phyloP scores from a whole-genome alignment of 371 early-diverging fungal genomes.

The Umbelopsis sp. region DNA sequence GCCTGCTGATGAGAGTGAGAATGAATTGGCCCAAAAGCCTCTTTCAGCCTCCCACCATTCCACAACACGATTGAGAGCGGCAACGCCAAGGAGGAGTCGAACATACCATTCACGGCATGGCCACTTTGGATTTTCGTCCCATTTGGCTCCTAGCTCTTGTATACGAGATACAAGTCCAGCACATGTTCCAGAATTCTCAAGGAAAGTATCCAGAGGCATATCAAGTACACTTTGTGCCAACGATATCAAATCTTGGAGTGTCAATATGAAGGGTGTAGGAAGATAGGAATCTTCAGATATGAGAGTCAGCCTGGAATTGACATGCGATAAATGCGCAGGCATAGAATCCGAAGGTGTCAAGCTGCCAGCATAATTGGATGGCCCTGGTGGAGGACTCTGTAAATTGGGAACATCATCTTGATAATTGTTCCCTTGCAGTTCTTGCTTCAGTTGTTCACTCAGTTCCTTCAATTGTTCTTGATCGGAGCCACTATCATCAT shows the following conservation, averaged over 20 bases:
- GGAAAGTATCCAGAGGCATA: conserved; percentile 53
- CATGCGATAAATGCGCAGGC: conserved; percentile 33
- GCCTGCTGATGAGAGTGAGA: conserved; percentile 17
- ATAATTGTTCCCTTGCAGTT: not conserved
- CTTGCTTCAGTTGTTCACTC: conserved; percentile 7
- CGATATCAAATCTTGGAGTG: conserved; percentile 59
- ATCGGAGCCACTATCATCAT: not conserved
- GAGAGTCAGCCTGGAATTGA: conserved; percentile 47
- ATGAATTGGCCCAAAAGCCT: conserved; percentile 40
- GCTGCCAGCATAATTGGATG: not conserved
- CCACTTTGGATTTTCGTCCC: conserved; percentile 62
- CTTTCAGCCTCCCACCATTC: conserved; percentile 69
- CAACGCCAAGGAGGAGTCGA: conserved; percentile 54
- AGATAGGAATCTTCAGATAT: conserved; percentile 62
- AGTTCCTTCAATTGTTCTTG: conserved; percentile 7
- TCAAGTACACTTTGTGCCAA: conserved; percentile 62
- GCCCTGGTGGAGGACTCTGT: not conserved
- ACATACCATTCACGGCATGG: conserved; percentile 64
- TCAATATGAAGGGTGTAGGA: conserved; percentile 64
- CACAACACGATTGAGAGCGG: conserved; percentile 60
- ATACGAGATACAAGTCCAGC: conserved; percentile 59
- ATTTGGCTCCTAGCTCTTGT: conserved; percentile 47
- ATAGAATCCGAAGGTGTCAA: conserved; percentile 30
- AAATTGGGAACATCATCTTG: not conserved
- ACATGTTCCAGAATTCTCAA: conserved; percentile 56